phyloP scores from a whole-genome alignment of 1,284 basidiomycete species.

The Apiotrichum gamsii region DNA sequence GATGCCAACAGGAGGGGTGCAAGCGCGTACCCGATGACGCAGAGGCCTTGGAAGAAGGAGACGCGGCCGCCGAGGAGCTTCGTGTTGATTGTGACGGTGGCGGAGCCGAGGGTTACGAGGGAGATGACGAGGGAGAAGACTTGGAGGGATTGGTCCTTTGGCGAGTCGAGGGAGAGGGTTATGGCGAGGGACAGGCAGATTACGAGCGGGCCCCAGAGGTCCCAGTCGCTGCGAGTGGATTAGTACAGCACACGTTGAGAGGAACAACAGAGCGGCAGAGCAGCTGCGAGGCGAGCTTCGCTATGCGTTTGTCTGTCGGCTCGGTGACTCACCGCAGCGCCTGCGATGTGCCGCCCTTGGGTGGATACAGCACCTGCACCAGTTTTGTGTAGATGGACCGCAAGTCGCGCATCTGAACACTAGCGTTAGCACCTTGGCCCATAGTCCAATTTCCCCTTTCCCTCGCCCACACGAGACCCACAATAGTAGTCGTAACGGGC shows the following conservation, averaged over 20 bases:
- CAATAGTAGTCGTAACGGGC: constrained; percentile 79
- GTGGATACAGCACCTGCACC: constrained; percentile 84
- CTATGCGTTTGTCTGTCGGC: too few species aligned
- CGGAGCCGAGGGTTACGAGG: constrained; percentile 78
- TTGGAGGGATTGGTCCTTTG: constrained; percentile 70
- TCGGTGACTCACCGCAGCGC: constrained; percentile 64
- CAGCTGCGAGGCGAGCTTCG: too few species aligned
- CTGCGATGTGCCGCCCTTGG: constrained; percentile 64
- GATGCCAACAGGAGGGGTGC: constrained; percentile 85
- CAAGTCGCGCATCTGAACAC: constrained; percentile 71
- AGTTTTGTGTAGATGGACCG: constrained; percentile 84
- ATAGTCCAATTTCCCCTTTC: too few species aligned
- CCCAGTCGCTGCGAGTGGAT: constrained; percentile 80
- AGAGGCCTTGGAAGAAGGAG: constrained; percentile 94
- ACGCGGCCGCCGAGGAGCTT: constrained; percentile 94
- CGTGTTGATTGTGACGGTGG: constrained; percentile 85
- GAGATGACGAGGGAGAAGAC: constrained; percentile 89
- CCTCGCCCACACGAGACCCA: constrained; percentile 47
- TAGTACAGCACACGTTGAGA: too few species aligned
- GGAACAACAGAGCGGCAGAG: constrained; percentile 4
- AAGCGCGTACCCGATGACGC: constrained; percentile 82
- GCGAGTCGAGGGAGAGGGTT: constrained; percentile 81
- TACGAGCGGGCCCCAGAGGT: constrained; percentile 88
- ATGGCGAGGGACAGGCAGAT: constrained; percentile 77
- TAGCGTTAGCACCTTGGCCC: not conserved